These are phyloP conservation scores for Globisporangium splendens DNA, from an alignment of 352 stramenopile species.

Conservation along the genomic window DNA sequence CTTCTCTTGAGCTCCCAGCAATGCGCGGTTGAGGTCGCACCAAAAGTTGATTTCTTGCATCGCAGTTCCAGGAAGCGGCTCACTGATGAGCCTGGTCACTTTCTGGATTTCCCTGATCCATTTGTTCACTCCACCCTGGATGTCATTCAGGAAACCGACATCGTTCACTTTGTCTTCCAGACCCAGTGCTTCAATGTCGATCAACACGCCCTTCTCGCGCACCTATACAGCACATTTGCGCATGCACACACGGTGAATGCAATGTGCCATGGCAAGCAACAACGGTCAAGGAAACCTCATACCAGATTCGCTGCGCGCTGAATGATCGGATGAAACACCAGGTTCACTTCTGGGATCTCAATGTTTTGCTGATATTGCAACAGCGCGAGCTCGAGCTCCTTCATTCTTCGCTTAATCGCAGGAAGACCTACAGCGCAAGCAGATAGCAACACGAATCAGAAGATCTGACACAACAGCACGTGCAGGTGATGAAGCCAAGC, in stretches of 20 bases:
- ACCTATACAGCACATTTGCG: constrained; percentile 23
- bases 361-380: constrained; percentile 94
- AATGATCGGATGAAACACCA: constrained; percentile 88
- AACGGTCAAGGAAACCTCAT: not conserved
- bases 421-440: constrained; percentile 44
- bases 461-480: not conserved
- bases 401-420: constrained; percentile 89
- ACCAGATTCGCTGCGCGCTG: constrained; percentile 68
- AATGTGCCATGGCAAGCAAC: not conserved
- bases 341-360: constrained; percentile 91
- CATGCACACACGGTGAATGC: not conserved
- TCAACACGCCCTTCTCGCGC: constrained; percentile 66
- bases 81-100: constrained; percentile 60
- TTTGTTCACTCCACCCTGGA: constrained; percentile 88
- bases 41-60: constrained; percentile 96
- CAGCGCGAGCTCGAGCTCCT: constrained; percentile 92
- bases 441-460: not conserved
- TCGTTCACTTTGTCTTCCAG: constrained; percentile 84
- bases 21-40: constrained; percentile 87
- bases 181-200: constrained; percentile 79
- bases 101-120: constrained; percentile 96
- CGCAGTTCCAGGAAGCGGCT: constrained; percentile 81
- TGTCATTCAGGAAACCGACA: constrained; percentile 82
- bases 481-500: no score
- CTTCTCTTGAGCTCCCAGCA: constrained; percentile 85